Conservation (phyloP, 805 yeast species). For the Lipomyces yamanashiensis region DNA sequence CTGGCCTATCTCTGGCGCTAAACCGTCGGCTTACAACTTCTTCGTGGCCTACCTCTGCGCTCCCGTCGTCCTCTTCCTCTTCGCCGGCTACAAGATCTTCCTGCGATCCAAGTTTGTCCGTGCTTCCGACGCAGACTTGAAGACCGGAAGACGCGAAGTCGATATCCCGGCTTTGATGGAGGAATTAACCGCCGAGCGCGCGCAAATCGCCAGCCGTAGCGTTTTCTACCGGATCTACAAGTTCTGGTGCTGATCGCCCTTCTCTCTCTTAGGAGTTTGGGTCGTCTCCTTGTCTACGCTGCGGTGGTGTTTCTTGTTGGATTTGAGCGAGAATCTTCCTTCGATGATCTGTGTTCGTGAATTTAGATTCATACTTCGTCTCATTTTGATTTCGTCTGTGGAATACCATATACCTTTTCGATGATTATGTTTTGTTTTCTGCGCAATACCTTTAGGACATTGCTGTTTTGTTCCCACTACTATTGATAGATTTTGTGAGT, state of each 20-base stretch:
- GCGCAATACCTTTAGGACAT: too few relatives aligned
- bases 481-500: too few relatives aligned
- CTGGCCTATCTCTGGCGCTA: conserved; percentile 61
- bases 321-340: too few relatives aligned
- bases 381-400: too few relatives aligned
- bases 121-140: conserved; percentile 59
- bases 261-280: background rate
- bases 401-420: too few relatives aligned
- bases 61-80: conserved; percentile 51
- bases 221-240: conserved; percentile 56
- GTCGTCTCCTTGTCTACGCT: too few relatives aligned
- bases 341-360: too few relatives aligned
- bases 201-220: conserved; percentile 52
- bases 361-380: too few relatives aligned
- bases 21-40: conserved; percentile 49
- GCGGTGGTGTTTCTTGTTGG: too few relatives aligned
- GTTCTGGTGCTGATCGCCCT: conserved; percentile 58
- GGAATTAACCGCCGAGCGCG: conserved; percentile 64
- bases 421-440: too few relatives aligned
- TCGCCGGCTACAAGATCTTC: conserved; percentile 58
- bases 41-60: conserved; percentile 61
- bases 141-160: conserved; percentile 64
- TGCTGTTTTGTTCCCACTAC: too few relatives aligned
- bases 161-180: conserved; percentile 62
- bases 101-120: conserved; percentile 50